phyloP scores from a whole-genome alignment of 345 rosid species.

The Conringia planisiliqua region DNA sequence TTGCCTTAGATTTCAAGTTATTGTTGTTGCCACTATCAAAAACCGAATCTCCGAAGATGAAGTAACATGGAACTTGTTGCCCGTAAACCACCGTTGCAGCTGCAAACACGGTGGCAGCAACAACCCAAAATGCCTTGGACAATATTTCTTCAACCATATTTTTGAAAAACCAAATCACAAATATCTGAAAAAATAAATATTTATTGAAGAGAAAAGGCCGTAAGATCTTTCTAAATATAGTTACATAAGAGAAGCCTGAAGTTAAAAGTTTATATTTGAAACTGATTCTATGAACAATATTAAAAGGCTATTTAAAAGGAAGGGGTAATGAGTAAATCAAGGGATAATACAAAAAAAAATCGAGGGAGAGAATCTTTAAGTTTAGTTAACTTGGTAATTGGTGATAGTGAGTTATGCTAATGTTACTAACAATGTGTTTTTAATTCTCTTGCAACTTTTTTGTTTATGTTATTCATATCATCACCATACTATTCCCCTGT shows the following conservation, averaged over 20 bases:
- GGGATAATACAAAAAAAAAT: background rate
- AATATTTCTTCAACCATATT: background rate
- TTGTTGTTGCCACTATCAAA: conserved; percentile 61
- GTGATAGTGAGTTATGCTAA: background rate
- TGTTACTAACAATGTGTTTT: background rate
- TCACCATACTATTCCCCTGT: background rate
- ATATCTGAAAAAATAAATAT: background rate
- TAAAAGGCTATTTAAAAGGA: conserved; percentile 14
- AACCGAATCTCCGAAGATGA: conserved; percentile 57
- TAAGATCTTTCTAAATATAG: background rate
- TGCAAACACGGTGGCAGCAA: conserved; percentile 2
- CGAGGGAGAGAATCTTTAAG: background rate
- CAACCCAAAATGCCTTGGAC: background rate
- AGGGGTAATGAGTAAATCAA: conserved; percentile 14
- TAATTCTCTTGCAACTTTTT: background rate
- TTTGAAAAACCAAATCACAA: background rate
- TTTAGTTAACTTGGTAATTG: background rate
- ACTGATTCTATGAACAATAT: background rate
- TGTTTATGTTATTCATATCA: background rate
- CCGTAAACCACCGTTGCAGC: conserved; percentile 23
- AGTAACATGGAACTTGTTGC: conserved; percentile 53
- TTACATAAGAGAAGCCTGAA: background rate
- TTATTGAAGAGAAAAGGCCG: background rate
- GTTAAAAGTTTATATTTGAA: background rate
- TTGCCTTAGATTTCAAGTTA: conserved; percentile 35